Percentiles rank a stretch among this genome's conserved stretches.
Evolutionary conservation across 208 protist genomes (phyloP).

Genomic region (Endotrypanum monterogeii): DNA sequence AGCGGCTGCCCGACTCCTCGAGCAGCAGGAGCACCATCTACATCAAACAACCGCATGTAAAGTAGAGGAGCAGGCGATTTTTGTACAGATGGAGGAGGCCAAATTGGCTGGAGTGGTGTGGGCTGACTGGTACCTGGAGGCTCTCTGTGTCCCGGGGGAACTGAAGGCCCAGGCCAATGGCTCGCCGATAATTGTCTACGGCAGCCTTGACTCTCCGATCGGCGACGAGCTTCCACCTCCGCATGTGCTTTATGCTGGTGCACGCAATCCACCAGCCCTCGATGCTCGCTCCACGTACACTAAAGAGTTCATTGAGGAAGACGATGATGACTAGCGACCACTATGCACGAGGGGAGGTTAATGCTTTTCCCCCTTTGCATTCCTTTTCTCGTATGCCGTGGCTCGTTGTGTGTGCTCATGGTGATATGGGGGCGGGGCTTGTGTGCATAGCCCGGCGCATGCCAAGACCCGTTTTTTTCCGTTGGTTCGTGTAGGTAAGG

Average conservation of each 20-base stretch:
- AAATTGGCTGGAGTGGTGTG: constrained; percentile 23
- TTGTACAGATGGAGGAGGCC: constrained; percentile 9
- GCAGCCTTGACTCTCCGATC: not conserved
- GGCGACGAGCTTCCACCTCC: constrained; percentile 45
- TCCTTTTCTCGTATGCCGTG: too few relatives aligned
- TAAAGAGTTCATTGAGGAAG: constrained; percentile 87
- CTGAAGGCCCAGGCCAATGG: not conserved
- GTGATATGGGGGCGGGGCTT: not conserved
- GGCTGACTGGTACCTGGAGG: constrained; percentile 65
- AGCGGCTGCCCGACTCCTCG: constrained; percentile 12
- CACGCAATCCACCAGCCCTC: constrained; percentile 76
- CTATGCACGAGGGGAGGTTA: not conserved
- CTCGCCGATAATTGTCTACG: not conserved
- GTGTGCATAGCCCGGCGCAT: too few relatives aligned
- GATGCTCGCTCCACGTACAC: constrained; percentile 84
- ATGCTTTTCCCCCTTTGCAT: not conserved
- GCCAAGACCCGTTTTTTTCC: too few relatives aligned
- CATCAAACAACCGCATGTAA: not conserved
- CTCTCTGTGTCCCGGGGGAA: constrained; percentile 26
- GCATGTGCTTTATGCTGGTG: constrained; percentile 63
- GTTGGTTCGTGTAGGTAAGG: too few relatives aligned
- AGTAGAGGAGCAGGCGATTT: not conserved
- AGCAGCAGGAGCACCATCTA: constrained; percentile 30
- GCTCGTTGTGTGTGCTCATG: too few relatives aligned
- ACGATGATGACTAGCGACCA: constrained; percentile 73